Evolutionary conservation across 2,329 filamentous ascomycete species (phyloP), one percentile per base, ranked within the genome.

Genomic region (Colletotrichum sidae): DNA sequence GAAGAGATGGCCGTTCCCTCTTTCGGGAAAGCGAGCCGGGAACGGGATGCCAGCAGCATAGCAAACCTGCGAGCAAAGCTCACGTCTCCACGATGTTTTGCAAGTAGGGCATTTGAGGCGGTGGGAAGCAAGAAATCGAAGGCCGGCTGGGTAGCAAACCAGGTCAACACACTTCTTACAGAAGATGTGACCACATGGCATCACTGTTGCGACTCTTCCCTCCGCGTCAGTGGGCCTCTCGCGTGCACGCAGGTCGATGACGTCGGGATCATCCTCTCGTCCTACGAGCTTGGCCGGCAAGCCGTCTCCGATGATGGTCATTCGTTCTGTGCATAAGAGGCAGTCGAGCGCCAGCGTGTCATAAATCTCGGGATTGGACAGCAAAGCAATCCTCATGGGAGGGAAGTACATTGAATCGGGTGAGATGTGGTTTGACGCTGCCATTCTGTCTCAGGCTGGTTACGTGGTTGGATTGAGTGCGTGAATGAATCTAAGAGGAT

Each of bases 141-240:
- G 17, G 7, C 38, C 56, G 6, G 15, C 59, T 2, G 17, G 12
- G 44, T 44, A 51, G 33, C 33, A 44, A 2, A 62, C 15, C 7
- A 15, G n/a, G 45, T 50, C 50, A 7, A 62, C 3, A 13, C 59
- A 62, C 10, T 11, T 15, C 51, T 37, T 62, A 13, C 59, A 62
- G 12, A 62, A 44, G 12, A 62, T 57, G 38, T 62, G 59, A 39
- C 42, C 59, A 37, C 59, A 62, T 10, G 59, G 59, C 10, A 56
- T 6, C 11, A 62, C 34, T 9, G 51, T 57, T 15, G 59, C 59
- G 6, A 39, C 25, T 12, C 37, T 9, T 11, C 33, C 45, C 8
- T 25, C 25, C 1, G 34, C n/a, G 5, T 4, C 11, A 13, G 53
- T 41, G 15, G 13, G 33, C 7, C 17, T 2, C 9, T 4, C 8